Percentiles rank a stretch among this genome's conserved stretches.
phyloP scores from a whole-genome alignment of 2,329 filamentous ascomycete species.

The Emmonsiellopsis sp. region DNA sequence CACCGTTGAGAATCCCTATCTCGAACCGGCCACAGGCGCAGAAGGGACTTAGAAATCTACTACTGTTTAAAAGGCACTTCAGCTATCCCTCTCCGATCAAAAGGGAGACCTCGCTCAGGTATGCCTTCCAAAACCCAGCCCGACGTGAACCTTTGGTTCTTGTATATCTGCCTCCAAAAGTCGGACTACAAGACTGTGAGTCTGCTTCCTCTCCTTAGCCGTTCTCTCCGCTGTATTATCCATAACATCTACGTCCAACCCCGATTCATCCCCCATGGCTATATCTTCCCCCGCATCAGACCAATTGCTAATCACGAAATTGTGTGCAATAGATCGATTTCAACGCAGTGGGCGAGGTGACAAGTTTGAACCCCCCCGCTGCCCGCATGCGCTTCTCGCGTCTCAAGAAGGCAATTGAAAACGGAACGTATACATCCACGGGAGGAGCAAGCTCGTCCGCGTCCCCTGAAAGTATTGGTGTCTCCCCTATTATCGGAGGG shows the following conservation, averaged over 20 bases:
- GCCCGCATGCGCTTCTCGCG: slow-evolving; percentile 33
- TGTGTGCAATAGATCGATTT: slow-evolving; percentile 29
- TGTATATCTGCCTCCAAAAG: slow-evolving; percentile 34
- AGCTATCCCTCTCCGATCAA: background rate
- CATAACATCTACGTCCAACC: background rate
- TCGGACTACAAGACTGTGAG: slow-evolving; percentile 31
- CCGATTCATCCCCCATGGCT: background rate
- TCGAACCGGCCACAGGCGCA: background rate
- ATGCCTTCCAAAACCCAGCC: slow-evolving; percentile 33
- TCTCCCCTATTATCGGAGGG: background rate
- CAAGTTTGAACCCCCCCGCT: slow-evolving; percentile 28
- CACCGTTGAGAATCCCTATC: background rate
- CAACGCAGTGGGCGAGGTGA: slow-evolving; percentile 24
- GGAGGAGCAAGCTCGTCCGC: background rate
- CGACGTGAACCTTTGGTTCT: slow-evolving; percentile 33
- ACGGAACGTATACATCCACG: background rate
- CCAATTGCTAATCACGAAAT: background rate
- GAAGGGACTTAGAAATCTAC: background rate
- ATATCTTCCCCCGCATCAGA: no score
- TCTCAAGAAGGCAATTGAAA: slow-evolving; percentile 21
- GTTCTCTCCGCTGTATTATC: background rate
- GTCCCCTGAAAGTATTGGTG: background rate
- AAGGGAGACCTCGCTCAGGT: slow-evolving; percentile 5
- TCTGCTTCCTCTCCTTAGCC: slow-evolving; percentile 4
- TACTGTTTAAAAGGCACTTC: background rate